Percentiles rank a stretch among this genome's conserved stretches.
phyloP scores from a whole-genome alignment of 106 monocot species.

The Hemerocallis citrina region DNA sequence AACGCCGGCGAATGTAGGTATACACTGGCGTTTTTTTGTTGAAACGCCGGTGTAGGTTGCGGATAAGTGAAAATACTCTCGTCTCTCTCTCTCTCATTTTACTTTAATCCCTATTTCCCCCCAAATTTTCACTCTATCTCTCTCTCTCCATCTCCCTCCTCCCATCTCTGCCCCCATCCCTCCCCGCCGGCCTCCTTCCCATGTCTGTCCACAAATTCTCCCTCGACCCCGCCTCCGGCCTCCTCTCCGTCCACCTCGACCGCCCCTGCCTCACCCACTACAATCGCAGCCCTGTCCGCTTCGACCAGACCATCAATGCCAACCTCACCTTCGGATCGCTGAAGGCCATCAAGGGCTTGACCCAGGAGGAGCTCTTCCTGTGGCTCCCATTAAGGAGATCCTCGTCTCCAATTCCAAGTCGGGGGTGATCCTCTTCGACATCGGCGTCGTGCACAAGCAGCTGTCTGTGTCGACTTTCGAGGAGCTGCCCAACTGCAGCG shows the following conservation, averaged over 20 bases:
- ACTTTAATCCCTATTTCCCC: too few relatives aligned
- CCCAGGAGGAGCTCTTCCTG: conserved; percentile 62
- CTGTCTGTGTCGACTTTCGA: conserved; percentile 46
- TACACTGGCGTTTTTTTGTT: too few relatives aligned
- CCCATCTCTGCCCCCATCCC: conserved; percentile 20
- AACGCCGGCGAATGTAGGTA: too few relatives aligned
- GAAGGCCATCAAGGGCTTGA: conserved; percentile 34
- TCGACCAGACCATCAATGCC: conserved; percentile 36
- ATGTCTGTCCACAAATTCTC: conserved; percentile 26
- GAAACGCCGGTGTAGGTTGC: too few relatives aligned
- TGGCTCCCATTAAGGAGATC: conserved; percentile 52
- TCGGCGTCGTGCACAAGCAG: conserved; percentile 47
- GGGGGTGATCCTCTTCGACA: conserved; percentile 49
- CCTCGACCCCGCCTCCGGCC: conserved; percentile 26
- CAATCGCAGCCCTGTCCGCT: conserved; percentile 27
- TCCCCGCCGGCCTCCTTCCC: conserved; percentile 52
- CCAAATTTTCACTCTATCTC: not conserved
- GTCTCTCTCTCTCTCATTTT: too few relatives aligned
- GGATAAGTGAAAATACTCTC: too few relatives aligned
- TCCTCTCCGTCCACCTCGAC: conserved; percentile 36
- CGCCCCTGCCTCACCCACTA: conserved; percentile 38
- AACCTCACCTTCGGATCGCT: conserved; percentile 56
- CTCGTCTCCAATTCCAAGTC: conserved; percentile 29
- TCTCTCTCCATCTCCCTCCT: not conserved
- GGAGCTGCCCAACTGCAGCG: conserved; percentile 4